Evolutionary conservation across 2,329 filamentous ascomycete species (phyloP).

Genomic region (Capronia epimyces): DNA sequence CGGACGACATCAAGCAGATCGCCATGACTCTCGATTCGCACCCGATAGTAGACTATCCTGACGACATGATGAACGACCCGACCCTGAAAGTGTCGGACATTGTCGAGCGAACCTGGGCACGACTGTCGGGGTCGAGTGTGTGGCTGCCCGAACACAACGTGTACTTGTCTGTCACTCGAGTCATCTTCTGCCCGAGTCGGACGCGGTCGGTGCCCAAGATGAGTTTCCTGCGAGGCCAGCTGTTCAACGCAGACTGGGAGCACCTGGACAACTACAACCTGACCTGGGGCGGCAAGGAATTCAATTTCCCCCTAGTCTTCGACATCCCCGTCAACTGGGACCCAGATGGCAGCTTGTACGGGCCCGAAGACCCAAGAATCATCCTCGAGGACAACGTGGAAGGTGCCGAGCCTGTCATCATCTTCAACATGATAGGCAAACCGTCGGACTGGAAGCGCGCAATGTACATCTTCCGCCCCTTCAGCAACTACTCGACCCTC

Average conservation of each 20-base stretch:
- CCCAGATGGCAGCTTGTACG: conserved; percentile 23
- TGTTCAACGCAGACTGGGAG: conserved; percentile 29
- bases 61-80: conserved; percentile 21
- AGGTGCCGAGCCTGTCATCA: conserved; percentile 29
- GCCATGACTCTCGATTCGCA: conserved; percentile 20
- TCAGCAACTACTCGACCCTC: conserved; percentile 25
- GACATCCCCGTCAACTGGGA: conserved; percentile 26
- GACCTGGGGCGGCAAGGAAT: conserved; percentile 23
- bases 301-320: conserved; percentile 27
- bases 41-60: conserved; percentile 22
- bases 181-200: conserved; percentile 25
- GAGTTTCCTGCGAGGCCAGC: conserved; percentile 29
- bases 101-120: conserved; percentile 22
- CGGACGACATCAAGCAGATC: conserved; percentile 27
- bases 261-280: conserved; percentile 27
- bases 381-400: conserved; percentile 28
- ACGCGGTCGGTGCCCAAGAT: conserved; percentile 26
- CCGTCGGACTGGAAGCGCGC: conserved; percentile 22
- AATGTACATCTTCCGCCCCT: conserved; percentile 28
- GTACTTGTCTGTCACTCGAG: conserved; percentile 24
- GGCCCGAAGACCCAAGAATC: conserved; percentile 30
- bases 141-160: conserved; percentile 26
- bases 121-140: conserved; percentile 26
- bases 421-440: conserved; percentile 30
- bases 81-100: conserved; percentile 14